Conservation (phyloP, 75 land plant species). For the Sequoiadendron giganteum region DNA sequence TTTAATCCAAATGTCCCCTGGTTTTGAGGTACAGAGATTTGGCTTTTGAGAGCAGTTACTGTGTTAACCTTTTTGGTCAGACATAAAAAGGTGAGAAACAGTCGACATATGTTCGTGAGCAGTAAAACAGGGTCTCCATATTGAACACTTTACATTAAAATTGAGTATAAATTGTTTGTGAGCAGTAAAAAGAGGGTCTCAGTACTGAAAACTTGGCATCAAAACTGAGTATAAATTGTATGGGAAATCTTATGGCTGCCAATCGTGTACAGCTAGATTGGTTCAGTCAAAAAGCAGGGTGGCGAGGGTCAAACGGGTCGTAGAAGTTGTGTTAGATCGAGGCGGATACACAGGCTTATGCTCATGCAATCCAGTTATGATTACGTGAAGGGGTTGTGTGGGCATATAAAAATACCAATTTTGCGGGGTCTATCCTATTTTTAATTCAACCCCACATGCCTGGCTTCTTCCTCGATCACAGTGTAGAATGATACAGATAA, state of each 20-base stretch:
- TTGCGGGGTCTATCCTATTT: not conserved
- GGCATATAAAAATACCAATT: not conserved
- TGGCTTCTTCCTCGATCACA: not conserved
- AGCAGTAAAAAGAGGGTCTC: not conserved
- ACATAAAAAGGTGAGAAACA: not conserved
- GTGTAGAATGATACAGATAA: not conserved
- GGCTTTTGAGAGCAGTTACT: not conserved
- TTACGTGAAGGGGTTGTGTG: not conserved
- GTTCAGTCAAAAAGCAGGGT: not conserved
- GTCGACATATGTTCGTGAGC: not conserved
- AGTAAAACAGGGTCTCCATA: not conserved
- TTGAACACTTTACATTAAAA: not conserved
- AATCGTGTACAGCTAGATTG: not conserved
- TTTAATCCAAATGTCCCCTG: conserved; percentile 5
- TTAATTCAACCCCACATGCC: not conserved
- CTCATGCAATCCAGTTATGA: not conserved
- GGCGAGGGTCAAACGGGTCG: not conserved
- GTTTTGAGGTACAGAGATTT: conserved; percentile 14
- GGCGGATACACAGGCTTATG: not conserved
- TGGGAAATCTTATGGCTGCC: not conserved
- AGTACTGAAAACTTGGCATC: not conserved
- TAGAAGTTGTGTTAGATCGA: not conserved
- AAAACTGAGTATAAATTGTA: not conserved
- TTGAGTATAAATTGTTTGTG: too few species aligned
- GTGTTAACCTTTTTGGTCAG: not conserved